Conservation (phyloP, 2,329 filamentous ascomycete species). For the Plenodomus tracheiphilus region DNA sequence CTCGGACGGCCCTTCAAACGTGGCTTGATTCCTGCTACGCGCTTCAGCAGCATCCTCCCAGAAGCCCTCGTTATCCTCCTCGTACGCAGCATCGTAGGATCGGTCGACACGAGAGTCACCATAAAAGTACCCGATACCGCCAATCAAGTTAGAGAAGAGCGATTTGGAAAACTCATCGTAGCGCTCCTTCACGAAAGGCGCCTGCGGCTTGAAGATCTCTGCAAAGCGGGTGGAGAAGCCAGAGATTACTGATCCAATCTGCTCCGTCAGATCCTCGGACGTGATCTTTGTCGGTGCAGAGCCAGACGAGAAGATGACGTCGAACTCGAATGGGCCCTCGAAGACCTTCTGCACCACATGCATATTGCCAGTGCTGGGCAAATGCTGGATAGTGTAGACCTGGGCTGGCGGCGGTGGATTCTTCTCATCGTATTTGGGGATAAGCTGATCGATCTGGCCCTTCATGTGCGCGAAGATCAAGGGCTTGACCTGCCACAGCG, state of each 20-base stretch:
- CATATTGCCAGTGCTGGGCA: conserved; percentile 72
- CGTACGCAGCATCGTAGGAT: conserved; percentile 88
- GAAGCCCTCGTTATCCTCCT: conserved; percentile 93
- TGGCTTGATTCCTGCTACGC: conserved; percentile 67
- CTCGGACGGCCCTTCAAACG: conserved; percentile 79
- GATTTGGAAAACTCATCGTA: conserved; percentile 82
- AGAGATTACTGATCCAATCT: conserved; percentile 67
- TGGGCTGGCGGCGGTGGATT: conserved; percentile 81
- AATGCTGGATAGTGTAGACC: conserved; percentile 76
- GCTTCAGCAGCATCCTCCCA: conserved; percentile 90
- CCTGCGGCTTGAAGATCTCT: conserved; percentile 70
- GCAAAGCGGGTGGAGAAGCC: conserved; percentile 76
- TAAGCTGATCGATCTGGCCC: conserved; percentile 61
- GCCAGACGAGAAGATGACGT: conserved; percentile 83
- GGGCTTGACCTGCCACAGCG: conserved; percentile 82
- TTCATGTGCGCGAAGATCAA: conserved; percentile 67
- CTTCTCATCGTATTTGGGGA: conserved; percentile 60
- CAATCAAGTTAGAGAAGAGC: conserved; percentile 91
- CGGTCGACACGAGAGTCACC: conserved; percentile 87
- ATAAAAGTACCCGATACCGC: conserved; percentile 94
- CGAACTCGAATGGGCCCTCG: conserved; percentile 86
- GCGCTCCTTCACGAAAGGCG: conserved; percentile 73
- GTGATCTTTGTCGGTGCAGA: conserved; percentile 62
- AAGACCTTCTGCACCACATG: conserved; percentile 93
- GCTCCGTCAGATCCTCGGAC: conserved; percentile 67